Conservation (phyloP, 805 yeast genomes). For the Isabelozyma pseudorhagii region DNA sequence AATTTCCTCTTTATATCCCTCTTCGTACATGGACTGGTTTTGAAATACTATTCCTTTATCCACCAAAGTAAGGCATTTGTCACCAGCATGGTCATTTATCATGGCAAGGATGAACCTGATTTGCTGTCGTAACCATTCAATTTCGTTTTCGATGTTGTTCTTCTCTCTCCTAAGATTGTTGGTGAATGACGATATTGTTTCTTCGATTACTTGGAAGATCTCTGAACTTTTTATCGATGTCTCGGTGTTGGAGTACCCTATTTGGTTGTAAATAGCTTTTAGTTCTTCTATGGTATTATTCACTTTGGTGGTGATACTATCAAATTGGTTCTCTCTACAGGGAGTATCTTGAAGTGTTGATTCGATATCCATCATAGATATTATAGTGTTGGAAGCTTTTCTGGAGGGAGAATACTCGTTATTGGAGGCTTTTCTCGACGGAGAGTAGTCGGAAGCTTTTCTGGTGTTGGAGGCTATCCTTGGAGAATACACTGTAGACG, state of each 20-base stretch:
- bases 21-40: conserved; percentile 18
- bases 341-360: background rate
- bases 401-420: background rate
- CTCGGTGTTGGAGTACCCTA: conserved; percentile 54
- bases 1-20: conserved; percentile 29
- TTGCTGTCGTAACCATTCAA: conserved; percentile 45
- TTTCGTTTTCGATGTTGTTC: conserved; percentile 36
- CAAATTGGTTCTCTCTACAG: conserved; percentile 17
- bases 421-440: background rate
- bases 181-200: conserved; percentile 43
- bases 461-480: background rate
- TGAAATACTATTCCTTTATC: conserved; percentile 32
- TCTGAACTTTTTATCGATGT: conserved; percentile 46
- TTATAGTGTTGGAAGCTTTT: background rate
- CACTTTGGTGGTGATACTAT: conserved; percentile 31
- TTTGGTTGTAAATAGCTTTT: conserved; percentile 46
- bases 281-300: conserved; percentile 38
- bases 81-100: conserved; percentile 35
- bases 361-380: background rate
- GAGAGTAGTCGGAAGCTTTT: background rate
- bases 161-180: conserved; percentile 32
- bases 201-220: conserved; percentile 48
- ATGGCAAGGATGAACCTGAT: conserved; percentile 37
- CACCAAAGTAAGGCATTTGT: conserved; percentile 13
- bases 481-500: background rate